A percentile compares a stretch with the other conserved stretches of the same genome.
These are phyloP conservation scores for Barbarea vulgaris DNA, from an alignment of 345 rosid species.

Conservation along the genomic window DNA sequence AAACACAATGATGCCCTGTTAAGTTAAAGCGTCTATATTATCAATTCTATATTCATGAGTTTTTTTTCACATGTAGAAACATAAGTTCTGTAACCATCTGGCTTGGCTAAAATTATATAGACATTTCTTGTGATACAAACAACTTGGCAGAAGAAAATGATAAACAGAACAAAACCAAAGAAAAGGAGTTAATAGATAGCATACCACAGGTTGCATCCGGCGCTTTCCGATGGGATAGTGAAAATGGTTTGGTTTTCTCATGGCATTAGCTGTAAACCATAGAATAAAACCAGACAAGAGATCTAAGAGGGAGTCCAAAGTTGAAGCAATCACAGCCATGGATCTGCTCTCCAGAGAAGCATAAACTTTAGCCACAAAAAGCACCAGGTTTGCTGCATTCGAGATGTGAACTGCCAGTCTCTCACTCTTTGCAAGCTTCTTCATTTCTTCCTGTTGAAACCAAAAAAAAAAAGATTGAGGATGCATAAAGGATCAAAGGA, in stretches of 20 bases:
- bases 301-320: conserved; percentile 85
- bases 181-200: not conserved
- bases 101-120: not conserved
- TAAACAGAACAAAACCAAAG: not conserved
- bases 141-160: not conserved
- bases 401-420: conserved; percentile 67
- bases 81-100: not conserved
- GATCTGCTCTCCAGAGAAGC: conserved; percentile 79
- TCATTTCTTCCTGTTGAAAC: conserved; percentile 62
- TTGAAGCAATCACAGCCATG: conserved; percentile 87
- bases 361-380: conserved; percentile 71
- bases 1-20: conserved; percentile 66
- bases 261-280: conserved; percentile 86
- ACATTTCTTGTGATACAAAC: conserved; percentile 27
- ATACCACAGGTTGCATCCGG: conserved; percentile 91
- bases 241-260: conserved; percentile 76
- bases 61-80: not conserved
- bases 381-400: conserved; percentile 64
- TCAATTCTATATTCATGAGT: not conserved
- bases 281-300: conserved; percentile 83
- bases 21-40: not conserved
- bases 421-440: conserved; percentile 71
- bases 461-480: not conserved
- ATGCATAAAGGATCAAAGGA: not conserved
- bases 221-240: conserved; percentile 81